These are phyloP conservation scores for Solanum etuberosum DNA, from an alignment of 257 asterid species.

Conservation along the genomic window DNA sequence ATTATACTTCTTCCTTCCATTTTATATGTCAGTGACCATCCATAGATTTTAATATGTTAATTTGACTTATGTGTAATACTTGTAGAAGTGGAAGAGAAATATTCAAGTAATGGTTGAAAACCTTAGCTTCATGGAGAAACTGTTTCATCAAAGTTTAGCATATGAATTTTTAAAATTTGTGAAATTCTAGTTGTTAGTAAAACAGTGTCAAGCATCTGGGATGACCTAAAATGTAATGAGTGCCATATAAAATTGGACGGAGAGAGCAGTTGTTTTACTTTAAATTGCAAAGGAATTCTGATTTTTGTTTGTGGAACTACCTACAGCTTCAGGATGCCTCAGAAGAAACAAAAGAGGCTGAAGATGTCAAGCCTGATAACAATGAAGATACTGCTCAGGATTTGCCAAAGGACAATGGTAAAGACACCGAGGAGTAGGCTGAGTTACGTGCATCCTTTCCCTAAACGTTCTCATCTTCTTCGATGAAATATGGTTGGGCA, in stretches of 20 bases:
- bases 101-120: neutral
- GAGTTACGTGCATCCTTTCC: neutral
- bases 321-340: slow-evolving; percentile 56
- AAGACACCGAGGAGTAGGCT: slow-evolving; percentile 16
- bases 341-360: slow-evolving; percentile 21
- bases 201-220: neutral
- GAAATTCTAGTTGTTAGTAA: neutral
- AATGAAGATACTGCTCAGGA: slow-evolving; percentile 18
- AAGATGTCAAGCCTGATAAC: slow-evolving; percentile 18
- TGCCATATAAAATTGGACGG: neutral
- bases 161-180: neutral
- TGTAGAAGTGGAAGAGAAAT: neutral
- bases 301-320: slow-evolving; percentile 6
- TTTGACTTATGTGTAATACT: neutral
- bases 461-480: neutral
- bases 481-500: neutral
- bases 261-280: neutral
- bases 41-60: neutral
- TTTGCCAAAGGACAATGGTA: slow-evolving; percentile 17
- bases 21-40: neutral
- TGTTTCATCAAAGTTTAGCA: neutral
- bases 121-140: neutral
- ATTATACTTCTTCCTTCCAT: neutral
- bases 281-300: neutral
- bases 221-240: neutral